A percentile compares a stretch with the other conserved stretches of the same genome.
Evolutionary conservation across 106 monocot species (phyloP).

Genomic region (Platanthera guangdongensis): DNA sequence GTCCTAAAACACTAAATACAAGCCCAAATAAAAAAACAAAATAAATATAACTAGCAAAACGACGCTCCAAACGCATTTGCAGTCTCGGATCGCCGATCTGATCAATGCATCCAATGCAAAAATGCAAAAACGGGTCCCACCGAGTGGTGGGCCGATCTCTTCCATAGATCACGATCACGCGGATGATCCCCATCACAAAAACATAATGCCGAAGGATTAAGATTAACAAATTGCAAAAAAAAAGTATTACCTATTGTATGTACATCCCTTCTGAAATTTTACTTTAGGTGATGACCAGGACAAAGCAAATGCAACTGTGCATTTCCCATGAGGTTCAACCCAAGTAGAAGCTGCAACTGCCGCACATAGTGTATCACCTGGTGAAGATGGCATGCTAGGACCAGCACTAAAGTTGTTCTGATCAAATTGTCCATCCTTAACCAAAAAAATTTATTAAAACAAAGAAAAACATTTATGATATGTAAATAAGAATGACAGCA

Average conservation of each 20-base stretch:
- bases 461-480: constrained; percentile 27
- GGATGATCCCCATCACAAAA: too few relatives aligned
- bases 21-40: too few relatives aligned
- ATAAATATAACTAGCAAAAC: too few relatives aligned
- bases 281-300: constrained; percentile 61
- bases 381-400: constrained; percentile 60
- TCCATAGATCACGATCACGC: too few relatives aligned
- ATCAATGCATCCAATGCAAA: too few relatives aligned
- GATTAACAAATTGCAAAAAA: background rate
- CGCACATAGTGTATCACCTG: constrained; percentile 73
- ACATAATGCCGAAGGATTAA: background rate
- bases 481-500: constrained; percentile 41
- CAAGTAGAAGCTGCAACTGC: constrained; percentile 87
- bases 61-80: too few relatives aligned
- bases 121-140: too few relatives aligned
- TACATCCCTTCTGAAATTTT: constrained; percentile 88
- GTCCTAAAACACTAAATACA: too few relatives aligned
- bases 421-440: constrained; percentile 79
- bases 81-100: too few relatives aligned
- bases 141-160: too few relatives aligned
- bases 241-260: constrained; percentile 59
- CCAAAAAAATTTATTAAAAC: background rate
- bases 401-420: constrained; percentile 63
- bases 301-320: constrained; percentile 37
- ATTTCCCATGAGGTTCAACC: constrained; percentile 92